Conservation (phyloP, 1,139 yeast genomes). For the Lodderomyces orthopsilosis region DNA sequence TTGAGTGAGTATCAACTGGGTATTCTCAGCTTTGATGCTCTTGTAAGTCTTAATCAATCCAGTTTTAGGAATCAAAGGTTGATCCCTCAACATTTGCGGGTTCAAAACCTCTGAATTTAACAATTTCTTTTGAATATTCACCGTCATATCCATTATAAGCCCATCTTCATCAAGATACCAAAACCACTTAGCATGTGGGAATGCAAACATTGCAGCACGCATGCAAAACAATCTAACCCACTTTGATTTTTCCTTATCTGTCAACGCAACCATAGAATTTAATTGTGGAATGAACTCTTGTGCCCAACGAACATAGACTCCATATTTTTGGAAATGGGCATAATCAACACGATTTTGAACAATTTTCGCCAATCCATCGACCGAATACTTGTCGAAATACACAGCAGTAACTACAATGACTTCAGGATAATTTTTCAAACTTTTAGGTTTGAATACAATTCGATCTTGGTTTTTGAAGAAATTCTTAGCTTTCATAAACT, state of each 20-base stretch:
- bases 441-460: conserved; percentile 47
- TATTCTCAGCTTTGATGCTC: conserved; percentile 50
- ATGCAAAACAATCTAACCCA: conserved; percentile 63
- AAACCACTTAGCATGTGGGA: conserved; percentile 79
- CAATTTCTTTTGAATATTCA: conserved; percentile 56
- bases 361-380: conserved; percentile 57
- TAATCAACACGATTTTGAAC: conserved; percentile 82
- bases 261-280: conserved; percentile 39
- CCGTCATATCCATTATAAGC: conserved; percentile 61
- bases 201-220: conserved; percentile 83
- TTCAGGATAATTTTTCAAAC: conserved; percentile 50
- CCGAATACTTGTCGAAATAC: conserved; percentile 68
- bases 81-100: conserved; percentile 59
- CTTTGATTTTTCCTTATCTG: conserved; percentile 34
- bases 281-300: conserved; percentile 73
- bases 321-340: conserved; percentile 72
- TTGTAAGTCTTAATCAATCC: conserved; percentile 72
- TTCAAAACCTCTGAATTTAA: conserved; percentile 56
- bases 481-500: conserved; percentile 49
- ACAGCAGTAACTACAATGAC: conserved; percentile 77
- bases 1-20: conserved; percentile 66
- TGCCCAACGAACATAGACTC: conserved; percentile 75
- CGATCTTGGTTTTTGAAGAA: conserved; percentile 66
- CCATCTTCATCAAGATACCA: conserved; percentile 83
- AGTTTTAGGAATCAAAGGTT: conserved; percentile 65